Evolutionary conservation across 2,329 filamentous ascomycete genomes (phyloP).

Genomic region (Claviceps africana): DNA sequence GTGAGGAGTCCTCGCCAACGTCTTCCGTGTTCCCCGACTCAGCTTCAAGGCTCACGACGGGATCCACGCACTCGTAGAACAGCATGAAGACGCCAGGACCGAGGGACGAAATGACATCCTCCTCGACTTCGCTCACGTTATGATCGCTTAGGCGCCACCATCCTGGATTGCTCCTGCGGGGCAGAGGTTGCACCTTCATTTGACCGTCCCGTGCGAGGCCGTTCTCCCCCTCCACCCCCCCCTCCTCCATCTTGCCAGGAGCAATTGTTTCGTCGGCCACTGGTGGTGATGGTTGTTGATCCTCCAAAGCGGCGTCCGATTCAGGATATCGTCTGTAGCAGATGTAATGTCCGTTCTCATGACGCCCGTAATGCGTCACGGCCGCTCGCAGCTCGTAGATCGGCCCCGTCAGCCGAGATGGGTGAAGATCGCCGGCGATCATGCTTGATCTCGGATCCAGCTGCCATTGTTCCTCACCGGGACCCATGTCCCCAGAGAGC

Average conservation of each 20-base stretch:
- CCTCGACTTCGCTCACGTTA: constrained; percentile 59
- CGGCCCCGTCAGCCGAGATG: constrained; percentile 39
- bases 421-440: constrained; percentile 42
- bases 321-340: constrained; percentile 64
- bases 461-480: constrained; percentile 50
- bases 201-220: constrained; percentile 6
- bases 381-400: constrained; percentile 71
- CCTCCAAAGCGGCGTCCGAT: background rate
- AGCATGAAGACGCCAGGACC: constrained; percentile 82
- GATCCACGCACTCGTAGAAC: constrained; percentile 71
- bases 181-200: background rate
- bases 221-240: constrained; percentile 1
- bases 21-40: constrained; percentile 14
- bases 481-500: constrained; percentile 10
- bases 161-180: constrained; percentile 25
- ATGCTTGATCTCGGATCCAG: constrained; percentile 57
- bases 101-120: constrained; percentile 59
- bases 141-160: constrained; percentile 95
- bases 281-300: background rate
- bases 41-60: constrained; percentile 29
- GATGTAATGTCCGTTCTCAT: constrained; percentile 93
- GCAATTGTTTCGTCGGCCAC: constrained; percentile 1
- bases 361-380: constrained; percentile 76
- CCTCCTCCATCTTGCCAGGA: background rate
- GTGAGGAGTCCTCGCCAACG: background rate